phyloP scores from a whole-genome alignment of 352 stramenopile genomes.

The Phytopythium litorale region DNA sequence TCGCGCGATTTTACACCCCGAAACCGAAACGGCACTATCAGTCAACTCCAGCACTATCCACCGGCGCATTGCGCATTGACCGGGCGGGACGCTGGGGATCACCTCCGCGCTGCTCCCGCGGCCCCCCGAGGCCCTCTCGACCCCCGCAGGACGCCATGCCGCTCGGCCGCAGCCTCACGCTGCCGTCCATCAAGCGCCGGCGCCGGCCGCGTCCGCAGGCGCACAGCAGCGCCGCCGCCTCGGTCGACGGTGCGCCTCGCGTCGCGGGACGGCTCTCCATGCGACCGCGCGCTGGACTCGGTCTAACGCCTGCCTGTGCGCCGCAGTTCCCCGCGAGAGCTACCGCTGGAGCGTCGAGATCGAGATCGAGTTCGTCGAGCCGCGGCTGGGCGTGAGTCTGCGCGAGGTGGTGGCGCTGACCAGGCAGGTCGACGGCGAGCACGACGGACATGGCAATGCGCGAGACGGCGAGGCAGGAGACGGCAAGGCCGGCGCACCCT shows the following conservation, averaged over 20 bases:
- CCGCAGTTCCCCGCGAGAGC: constrained; percentile 1
- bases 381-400: constrained; percentile 55
- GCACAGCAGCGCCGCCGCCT: constrained; percentile 1
- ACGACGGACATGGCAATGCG: not conserved
- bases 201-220: constrained; percentile 5
- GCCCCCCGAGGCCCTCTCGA: not conserved
- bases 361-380: constrained; percentile 61
- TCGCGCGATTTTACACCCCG: too few species aligned
- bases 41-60: not conserved
- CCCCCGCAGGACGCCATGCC: not conserved
- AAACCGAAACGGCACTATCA: too few species aligned
- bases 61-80: not conserved
- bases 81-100: too few species aligned
- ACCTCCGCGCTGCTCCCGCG: not conserved
- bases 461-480: not conserved
- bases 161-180: constrained; percentile 8
- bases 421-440: constrained; percentile 17
- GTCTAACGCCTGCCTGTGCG: not conserved
- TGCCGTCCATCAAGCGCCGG: constrained; percentile 3
- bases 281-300: too few species aligned
- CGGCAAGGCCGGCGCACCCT: constrained; percentile 13
- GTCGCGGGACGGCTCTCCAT: too few species aligned
- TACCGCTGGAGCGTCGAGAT: constrained; percentile 53
- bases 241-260: not conserved
- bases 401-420: constrained; percentile 40